A percentile compares a stretch with the other conserved stretches of the same genome.
Evolutionary conservation across 768 basidiomycete genomes (phyloP).

Genomic region (Leccinellum luteum): DNA sequence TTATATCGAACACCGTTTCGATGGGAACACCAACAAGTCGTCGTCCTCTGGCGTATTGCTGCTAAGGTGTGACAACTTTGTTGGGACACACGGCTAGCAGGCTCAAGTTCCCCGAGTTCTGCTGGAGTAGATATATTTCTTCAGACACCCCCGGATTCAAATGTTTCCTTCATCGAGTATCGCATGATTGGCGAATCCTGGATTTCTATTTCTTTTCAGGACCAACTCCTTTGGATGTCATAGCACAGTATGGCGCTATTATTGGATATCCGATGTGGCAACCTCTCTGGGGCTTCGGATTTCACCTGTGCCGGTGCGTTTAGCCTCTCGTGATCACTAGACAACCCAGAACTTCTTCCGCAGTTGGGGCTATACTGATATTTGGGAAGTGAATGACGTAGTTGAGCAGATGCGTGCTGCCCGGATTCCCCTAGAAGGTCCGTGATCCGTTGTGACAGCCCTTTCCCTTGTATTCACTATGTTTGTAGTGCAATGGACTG

Average conservation of each 20-base stretch:
- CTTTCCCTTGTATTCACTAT: background rate
- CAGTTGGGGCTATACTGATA: constrained; percentile 44
- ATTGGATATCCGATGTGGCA: constrained; percentile 68
- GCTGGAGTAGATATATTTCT: constrained; percentile 69
- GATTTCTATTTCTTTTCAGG: constrained; percentile 78
- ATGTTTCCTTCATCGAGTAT: constrained; percentile 65
- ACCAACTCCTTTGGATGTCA: constrained; percentile 45
- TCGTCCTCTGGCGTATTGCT: constrained; percentile 74
- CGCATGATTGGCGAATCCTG: constrained; percentile 65
- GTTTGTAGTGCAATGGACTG: constrained; percentile 65
- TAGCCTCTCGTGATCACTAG: background rate
- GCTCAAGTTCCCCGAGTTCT: constrained; percentile 38
- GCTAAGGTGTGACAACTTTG: constrained; percentile 43
- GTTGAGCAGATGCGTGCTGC: constrained; percentile 61
- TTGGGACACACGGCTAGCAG: background rate
- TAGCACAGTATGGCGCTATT: constrained; percentile 65
- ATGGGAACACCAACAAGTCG: constrained; percentile 44
- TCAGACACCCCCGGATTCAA: constrained; percentile 50
- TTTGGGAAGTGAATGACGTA: constrained; percentile 52
- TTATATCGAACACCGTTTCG: constrained; percentile 67
- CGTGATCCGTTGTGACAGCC: background rate
- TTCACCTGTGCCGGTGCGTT: constrained; percentile 62
- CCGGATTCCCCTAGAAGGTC: constrained; percentile 70
- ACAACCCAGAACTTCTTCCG: background rate
- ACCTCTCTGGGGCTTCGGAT: constrained; percentile 73